phyloP scores from a whole-genome alignment of 805 yeast species.

The Kregervanrija pseudodelftensis region DNA sequence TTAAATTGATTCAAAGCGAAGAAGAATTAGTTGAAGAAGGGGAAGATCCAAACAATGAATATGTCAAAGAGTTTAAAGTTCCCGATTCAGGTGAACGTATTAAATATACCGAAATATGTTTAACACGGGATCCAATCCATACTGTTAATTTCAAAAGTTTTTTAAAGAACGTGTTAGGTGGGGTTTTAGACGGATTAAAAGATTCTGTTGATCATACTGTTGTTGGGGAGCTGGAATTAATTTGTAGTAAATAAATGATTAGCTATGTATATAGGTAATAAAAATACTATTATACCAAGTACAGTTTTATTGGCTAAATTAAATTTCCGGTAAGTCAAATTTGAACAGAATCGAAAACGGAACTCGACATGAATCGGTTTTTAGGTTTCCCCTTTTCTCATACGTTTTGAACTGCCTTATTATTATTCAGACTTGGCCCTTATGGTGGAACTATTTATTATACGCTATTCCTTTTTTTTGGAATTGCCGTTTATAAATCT shows the following conservation, averaged over 20 bases:
- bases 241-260: constrained; percentile 4
- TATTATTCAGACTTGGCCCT: too few species aligned
- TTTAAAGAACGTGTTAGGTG: constrained; percentile 21
- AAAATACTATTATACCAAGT: not conserved
- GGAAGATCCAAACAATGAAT: constrained; percentile 22
- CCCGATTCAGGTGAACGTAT: constrained; percentile 35
- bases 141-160: constrained; percentile 41
- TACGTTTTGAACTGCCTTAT: too few species aligned
- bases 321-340: too few species aligned
- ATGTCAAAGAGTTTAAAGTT: constrained; percentile 17
- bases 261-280: not conserved
- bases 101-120: constrained; percentile 32
- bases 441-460: too few species aligned
- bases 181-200: constrained; percentile 26
- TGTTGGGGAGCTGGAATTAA: constrained; percentile 26
- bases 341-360: too few species aligned
- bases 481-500: too few species aligned
- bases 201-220: constrained; percentile 24
- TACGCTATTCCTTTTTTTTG: too few species aligned
- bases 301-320: not conserved
- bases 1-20: constrained; percentile 17
- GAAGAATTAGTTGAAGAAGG: constrained; percentile 14
- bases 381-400: too few species aligned
- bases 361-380: too few species aligned
- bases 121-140: constrained; percentile 45